Evolutionary conservation across 2,329 filamentous ascomycete species (phyloP).

Genomic region (Penicillium polonicum): DNA sequence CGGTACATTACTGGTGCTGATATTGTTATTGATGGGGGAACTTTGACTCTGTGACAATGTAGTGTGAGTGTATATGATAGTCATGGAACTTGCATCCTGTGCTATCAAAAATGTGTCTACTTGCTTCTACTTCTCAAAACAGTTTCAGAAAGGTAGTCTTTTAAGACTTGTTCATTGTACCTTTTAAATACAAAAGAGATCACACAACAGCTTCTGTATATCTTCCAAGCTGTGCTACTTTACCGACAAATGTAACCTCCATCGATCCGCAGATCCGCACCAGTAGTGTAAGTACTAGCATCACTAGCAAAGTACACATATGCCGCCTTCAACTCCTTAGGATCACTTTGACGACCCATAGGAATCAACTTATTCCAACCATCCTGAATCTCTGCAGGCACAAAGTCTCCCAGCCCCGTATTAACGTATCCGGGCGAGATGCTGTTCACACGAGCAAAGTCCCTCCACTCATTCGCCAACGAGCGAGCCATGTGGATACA

Average conservation of each 20-base stretch:
- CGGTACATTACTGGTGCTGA: conserved; percentile 69
- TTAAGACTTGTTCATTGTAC: not conserved
- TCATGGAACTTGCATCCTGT: not conserved
- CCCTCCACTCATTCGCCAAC: conserved; percentile 68
- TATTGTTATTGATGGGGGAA: conserved; percentile 62
- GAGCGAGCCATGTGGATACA: conserved; percentile 64
- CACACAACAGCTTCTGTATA: not conserved
- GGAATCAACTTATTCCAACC: conserved; percentile 62
- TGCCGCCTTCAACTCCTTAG: conserved; percentile 64
- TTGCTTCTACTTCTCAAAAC: not conserved
- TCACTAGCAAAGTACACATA: conserved; percentile 51
- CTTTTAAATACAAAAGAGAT: not conserved
- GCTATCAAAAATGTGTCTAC: not conserved
- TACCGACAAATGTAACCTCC: conserved; percentile 45
- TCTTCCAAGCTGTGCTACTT: not conserved
- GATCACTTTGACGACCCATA: conserved; percentile 60
- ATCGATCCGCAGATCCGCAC: conserved; percentile 49
- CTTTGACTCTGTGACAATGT: conserved; percentile 2
- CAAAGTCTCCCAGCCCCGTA: conserved; percentile 65
- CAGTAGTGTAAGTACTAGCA: conserved; percentile 52
- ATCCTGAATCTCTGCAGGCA: conserved; percentile 57
- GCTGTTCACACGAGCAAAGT: conserved; percentile 67
- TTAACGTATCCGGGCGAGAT: conserved; percentile 69
- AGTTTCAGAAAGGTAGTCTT: too few species aligned
- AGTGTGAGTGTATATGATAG: too few species aligned